phyloP scores from a whole-genome alignment of 345 rosid genomes.

The Euphorbia peplus region DNA sequence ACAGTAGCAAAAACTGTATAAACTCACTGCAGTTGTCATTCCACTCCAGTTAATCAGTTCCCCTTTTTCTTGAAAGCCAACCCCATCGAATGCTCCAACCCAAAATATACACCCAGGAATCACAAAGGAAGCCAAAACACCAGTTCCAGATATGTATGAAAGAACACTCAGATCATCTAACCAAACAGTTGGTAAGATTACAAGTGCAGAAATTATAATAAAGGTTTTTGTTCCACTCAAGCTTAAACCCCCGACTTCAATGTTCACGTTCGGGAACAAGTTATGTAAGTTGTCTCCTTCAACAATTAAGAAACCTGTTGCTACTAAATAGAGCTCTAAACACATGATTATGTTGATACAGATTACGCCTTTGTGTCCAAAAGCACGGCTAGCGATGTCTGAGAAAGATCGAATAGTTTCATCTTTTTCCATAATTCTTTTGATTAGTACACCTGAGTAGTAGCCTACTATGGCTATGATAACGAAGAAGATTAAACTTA shows the following conservation, averaged over 20 bases:
- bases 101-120: conserved; percentile 65
- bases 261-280: conserved; percentile 43
- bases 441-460: conserved; percentile 63
- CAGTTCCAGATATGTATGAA: conserved; percentile 81
- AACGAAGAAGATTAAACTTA: conserved; percentile 63
- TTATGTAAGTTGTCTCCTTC: conserved; percentile 85
- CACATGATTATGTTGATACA: conserved; percentile 60
- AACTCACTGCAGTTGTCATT: conserved; percentile 68
- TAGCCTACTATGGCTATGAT: conserved; percentile 54
- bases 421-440: conserved; percentile 74
- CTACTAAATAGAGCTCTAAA: conserved; percentile 69
- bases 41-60: conserved; percentile 45
- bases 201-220: conserved; percentile 54
- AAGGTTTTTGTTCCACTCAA: conserved; percentile 53
- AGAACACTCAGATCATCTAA: conserved; percentile 68
- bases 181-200: conserved; percentile 77
- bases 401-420: conserved; percentile 62
- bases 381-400: conserved; percentile 77
- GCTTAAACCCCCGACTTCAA: conserved; percentile 44
- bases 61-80: conserved; percentile 60
- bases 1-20: conserved; percentile 84
- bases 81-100: conserved; percentile 65
- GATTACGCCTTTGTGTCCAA: conserved; percentile 68
- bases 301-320: conserved; percentile 75
- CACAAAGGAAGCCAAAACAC: conserved; percentile 73